A percentile compares a stretch with the other conserved stretches of the same genome.
phyloP scores from a whole-genome alignment of 78 protist genomes.

The Speleostelium caveatum region DNA sequence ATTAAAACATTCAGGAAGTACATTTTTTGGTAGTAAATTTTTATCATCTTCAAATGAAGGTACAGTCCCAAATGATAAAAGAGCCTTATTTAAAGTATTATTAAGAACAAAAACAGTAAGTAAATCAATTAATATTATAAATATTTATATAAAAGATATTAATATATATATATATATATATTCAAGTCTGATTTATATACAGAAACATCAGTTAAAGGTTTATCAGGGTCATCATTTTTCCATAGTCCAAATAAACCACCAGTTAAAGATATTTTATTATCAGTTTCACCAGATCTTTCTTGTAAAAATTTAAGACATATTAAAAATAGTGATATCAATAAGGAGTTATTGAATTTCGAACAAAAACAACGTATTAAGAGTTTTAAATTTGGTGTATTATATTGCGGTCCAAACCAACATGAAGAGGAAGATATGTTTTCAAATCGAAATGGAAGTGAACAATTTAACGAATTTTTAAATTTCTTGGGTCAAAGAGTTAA shows the following conservation, averaged over 20 bases:
- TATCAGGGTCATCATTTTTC: slow-evolving; percentile 2
- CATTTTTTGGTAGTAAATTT: not conserved
- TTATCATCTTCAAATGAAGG: not conserved
- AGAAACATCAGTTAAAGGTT: slow-evolving; percentile 8
- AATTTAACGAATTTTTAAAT: slow-evolving; percentile 81
- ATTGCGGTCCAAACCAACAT: slow-evolving; percentile 63
- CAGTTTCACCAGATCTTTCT: slow-evolving; percentile 5
- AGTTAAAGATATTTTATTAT: slow-evolving; percentile 36
- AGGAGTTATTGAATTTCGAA: slow-evolving; percentile 60
- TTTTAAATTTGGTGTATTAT: slow-evolving; percentile 80
- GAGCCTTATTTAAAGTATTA: slow-evolving; percentile 21
- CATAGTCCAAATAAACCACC: slow-evolving; percentile 23
- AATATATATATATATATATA: not conserved
- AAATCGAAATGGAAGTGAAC: slow-evolving; percentile 42
- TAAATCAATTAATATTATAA: not conserved
- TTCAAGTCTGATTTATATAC: slow-evolving; percentile 21
- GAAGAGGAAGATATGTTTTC: slow-evolving; percentile 81
- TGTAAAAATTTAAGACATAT: slow-evolving; percentile 19
- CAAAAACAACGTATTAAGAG: slow-evolving; percentile 61
- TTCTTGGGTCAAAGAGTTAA: slow-evolving; percentile 82
- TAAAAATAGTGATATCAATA: slow-evolving; percentile 27
- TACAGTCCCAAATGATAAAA: slow-evolving; percentile 3
- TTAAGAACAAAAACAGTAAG: slow-evolving; percentile 43
- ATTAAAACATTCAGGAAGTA: not conserved
- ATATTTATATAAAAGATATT: not conserved